Base-by-base conservation (phyloP, 2,329 filamentous ascomycete species). In the Scedosporium dehoogii region DNA sequence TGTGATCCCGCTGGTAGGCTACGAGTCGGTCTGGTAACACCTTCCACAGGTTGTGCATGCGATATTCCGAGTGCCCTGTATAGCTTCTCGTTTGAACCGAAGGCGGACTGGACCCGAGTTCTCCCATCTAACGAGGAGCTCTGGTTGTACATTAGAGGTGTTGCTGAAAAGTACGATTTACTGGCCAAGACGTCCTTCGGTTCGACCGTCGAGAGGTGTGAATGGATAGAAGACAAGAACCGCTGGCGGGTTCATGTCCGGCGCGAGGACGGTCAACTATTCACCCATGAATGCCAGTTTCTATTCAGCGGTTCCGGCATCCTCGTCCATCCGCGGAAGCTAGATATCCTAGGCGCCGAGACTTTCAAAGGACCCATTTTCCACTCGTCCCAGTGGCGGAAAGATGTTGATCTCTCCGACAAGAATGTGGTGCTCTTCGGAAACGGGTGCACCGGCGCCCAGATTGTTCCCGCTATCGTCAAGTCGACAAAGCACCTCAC, bases 41-140 rank as follows among this genome's bases (percentile, higher is more conserved):
- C 14, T 23, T 38, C 4, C 10, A 1, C 25, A 71, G 70, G 71
- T 4, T 72, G 69, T 62, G 82, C 82, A 6, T 85, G 83, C 67
- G 83, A 86, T 53, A 77, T 88, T 0, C 84, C 85, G 2, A 77
- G 79, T 2, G 77, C 82, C 60, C 78, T 85, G 9, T 88, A 89
- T 69, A 84, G 85, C 68, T 82, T 79, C 60, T 82, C 81, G 1
- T 89, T 85, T 69, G 77, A 78, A 18, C 79, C 82, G 1, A 87
- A 87, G 63, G 81, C 81, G 0, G 73, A 83, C 64, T 89, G 86
- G 85, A 79, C 76, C 0, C 77, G 82, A 48, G 75, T 83, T 46
- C 81, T 86, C 67, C 80, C 85, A 0, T 76, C 79, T 51, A 79
- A 79, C 1, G 66, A 71, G 1, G 86, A 89, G 67, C 82, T 89